phyloP scores from a whole-genome alignment of 2,329 filamentous ascomycete species.

The Dothistroma pini region DNA sequence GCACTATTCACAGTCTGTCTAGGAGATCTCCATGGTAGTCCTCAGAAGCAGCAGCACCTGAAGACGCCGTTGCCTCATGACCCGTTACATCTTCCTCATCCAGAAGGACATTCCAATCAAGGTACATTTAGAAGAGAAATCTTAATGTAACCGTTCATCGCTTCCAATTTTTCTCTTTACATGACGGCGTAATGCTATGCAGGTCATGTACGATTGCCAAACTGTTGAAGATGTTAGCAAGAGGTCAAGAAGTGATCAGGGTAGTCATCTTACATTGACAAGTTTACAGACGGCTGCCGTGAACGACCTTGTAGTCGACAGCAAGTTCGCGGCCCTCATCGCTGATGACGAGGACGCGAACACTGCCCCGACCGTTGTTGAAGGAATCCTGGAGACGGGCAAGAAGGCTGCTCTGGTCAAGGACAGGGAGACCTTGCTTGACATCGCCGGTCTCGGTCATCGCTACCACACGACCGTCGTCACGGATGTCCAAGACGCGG shows the following conservation, averaged over 20 bases:
- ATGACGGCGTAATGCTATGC: conserved; percentile 18
- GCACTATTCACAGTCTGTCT: conserved; percentile 22
- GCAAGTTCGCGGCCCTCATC: conserved; percentile 91
- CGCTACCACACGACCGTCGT: conserved; percentile 76
- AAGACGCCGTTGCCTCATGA: conserved; percentile 11
- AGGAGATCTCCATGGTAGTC: conserved; percentile 9
- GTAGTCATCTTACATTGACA: conserved; percentile 7
- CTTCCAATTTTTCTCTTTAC: conserved; percentile 12
- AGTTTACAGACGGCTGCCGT: conserved; percentile 63
- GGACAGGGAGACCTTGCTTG: conserved; percentile 90
- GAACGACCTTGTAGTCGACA: conserved; percentile 98
- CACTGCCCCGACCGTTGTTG: conserved; percentile 84
- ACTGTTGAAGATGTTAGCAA: neutral
- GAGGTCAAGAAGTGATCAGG: conserved; percentile 2
- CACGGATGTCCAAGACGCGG: conserved; percentile 95
- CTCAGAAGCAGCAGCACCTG: conserved; percentile 13
- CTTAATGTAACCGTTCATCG: conserved; percentile 4
- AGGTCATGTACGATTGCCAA: conserved; percentile 15
- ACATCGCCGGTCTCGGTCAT: conserved; percentile 99
- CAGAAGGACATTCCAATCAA: conserved; percentile 7
- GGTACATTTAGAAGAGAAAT: conserved; percentile 21
- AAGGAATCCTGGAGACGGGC: conserved; percentile 77
- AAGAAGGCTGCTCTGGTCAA: conserved; percentile 91
- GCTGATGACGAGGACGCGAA: conserved; percentile 92
- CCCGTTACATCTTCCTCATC: conserved; percentile 3